A percentile compares a stretch with the other conserved stretches of the same genome.
Evolutionary conservation across 2,329 filamentous ascomycete genomes (phyloP).

Genomic region (Fusarium oligoseptatum): DNA sequence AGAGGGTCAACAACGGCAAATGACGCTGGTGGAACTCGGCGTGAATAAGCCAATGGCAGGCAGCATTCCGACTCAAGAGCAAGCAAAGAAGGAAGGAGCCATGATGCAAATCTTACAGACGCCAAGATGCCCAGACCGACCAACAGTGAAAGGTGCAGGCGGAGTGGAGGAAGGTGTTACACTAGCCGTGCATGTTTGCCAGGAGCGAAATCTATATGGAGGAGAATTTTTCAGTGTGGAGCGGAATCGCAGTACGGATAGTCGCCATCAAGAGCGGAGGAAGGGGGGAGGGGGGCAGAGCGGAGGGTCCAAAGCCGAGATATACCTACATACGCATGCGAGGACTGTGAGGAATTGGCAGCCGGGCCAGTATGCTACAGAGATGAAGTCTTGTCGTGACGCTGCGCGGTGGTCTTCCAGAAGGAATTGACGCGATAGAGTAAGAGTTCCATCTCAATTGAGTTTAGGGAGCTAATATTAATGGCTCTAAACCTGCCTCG

Average conservation of each 20-base stretch:
- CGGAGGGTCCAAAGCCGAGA: background rate
- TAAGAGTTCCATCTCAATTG: background rate
- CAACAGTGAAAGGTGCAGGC: conserved; percentile 1
- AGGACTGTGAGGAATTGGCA: background rate
- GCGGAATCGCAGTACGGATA: background rate
- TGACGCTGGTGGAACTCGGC: background rate
- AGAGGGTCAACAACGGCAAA: background rate
- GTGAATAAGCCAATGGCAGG: background rate
- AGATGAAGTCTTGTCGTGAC: background rate
- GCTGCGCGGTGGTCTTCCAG: background rate
- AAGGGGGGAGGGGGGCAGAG: background rate
- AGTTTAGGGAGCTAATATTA: background rate
- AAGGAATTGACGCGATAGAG: background rate
- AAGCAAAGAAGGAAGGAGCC: background rate
- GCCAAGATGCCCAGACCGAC: conserved; percentile 34
- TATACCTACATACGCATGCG: background rate
- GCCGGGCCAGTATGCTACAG: background rate
- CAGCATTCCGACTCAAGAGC: background rate
- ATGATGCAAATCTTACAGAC: conserved; percentile 12
- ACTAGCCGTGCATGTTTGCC: background rate
- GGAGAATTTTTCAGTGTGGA: conserved; percentile 21
- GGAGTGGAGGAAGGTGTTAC: background rate
- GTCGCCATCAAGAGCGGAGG: conserved; percentile 3
- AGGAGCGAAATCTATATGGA: conserved; percentile 25
- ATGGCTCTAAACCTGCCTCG: background rate